Evolutionary conservation across 1,284 basidiomycete species (phyloP).

Genomic region (Tilletia horrida): DNA sequence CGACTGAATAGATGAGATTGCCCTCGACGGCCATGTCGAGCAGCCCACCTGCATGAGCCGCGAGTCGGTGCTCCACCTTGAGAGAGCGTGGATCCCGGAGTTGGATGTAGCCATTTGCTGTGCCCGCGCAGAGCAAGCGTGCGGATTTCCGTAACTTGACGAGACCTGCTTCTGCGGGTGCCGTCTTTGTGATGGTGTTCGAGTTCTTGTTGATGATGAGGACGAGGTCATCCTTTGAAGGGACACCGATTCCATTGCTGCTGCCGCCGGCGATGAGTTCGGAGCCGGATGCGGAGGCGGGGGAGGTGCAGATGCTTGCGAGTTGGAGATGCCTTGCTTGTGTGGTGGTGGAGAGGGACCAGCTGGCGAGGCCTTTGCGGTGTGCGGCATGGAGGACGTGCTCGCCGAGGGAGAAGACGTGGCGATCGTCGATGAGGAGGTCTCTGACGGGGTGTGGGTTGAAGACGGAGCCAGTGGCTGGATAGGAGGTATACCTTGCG

Average conservation of each 20-base stretch:
- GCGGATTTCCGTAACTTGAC: conserved; percentile 43
- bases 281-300: conserved; percentile 36
- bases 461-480: conserved; percentile 57
- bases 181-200: conserved; percentile 40
- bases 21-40: conserved; percentile 52
- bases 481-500: conserved; percentile 60
- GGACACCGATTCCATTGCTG: conserved; percentile 30
- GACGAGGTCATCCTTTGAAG: conserved; percentile 36
- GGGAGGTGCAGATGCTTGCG: conserved; percentile 47
- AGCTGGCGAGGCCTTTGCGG: conserved; percentile 54
- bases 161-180: conserved; percentile 42
- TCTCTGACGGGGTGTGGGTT: conserved; percentile 42
- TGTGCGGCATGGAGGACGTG: conserved; percentile 55
- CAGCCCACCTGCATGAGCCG: conserved; percentile 53
- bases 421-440: conserved; percentile 52
- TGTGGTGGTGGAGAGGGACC: conserved; percentile 35
- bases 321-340: conserved; percentile 33
- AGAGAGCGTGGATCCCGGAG: conserved; percentile 51
- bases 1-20: conserved; percentile 49
- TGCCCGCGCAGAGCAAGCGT: conserved; percentile 40
- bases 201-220: conserved; percentile 45
- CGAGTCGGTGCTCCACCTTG: conserved; percentile 43
- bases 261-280: conserved; percentile 48
- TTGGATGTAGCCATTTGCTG: conserved; percentile 47
- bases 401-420: conserved; percentile 54